Evolutionary conservation across 345 rosid species (phyloP).

Genomic region (Geranium brycei): DNA sequence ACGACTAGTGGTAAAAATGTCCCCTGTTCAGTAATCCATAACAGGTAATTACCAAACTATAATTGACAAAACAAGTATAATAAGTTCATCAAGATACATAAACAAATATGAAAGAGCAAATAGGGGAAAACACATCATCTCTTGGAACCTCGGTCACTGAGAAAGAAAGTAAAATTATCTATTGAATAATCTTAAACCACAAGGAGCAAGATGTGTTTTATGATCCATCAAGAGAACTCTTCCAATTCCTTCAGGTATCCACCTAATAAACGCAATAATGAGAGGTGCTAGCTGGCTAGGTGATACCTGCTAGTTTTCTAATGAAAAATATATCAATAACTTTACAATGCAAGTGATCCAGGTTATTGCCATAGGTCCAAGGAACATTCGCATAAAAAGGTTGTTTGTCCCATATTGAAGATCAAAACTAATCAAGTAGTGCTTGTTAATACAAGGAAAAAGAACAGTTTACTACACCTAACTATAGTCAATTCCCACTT

Average conservation of each 20-base stretch:
- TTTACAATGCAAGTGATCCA: not conserved
- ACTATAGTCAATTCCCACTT: no score
- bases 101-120: not conserved
- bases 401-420: not conserved
- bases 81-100: not conserved
- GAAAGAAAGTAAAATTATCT: not conserved
- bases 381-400: not conserved
- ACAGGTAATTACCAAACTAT: slow-evolving; percentile 2
- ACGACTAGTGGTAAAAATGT: slow-evolving; percentile 77
- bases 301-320: not conserved
- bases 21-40: slow-evolving; percentile 41
- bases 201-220: not conserved
- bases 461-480: no score
- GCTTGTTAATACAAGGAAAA: not conserved
- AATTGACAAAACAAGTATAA: slow-evolving; percentile 1
- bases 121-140: not conserved
- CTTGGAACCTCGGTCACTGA: not conserved
- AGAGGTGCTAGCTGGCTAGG: not conserved
- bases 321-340: not conserved
- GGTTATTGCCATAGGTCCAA: not conserved
- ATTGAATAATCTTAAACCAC: not conserved
- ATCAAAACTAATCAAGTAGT: not conserved
- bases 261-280: not conserved
- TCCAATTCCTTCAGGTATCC: not conserved
- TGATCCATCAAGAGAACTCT: not conserved